Base-by-base conservation (phyloP, 1,139 yeast genomes). In the Pichia sp. region DNA sequence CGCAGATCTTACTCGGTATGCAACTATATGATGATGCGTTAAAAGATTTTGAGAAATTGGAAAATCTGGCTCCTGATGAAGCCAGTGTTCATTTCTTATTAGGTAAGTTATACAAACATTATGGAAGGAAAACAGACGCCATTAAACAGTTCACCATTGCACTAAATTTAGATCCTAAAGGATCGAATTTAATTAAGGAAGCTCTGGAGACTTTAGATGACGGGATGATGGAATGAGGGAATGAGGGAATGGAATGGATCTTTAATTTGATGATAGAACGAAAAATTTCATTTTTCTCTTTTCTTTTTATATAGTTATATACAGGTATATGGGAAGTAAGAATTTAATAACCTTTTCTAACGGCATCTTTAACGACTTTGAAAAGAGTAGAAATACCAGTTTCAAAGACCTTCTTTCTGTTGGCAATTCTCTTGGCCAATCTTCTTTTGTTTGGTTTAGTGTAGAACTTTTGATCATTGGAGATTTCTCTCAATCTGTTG, bases 101-200 rank as follows among this genome's bases (percentile, higher is more conserved):
- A 42, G 98, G 97, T 26, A 90, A 88, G 60, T 71, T 90, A 49
- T 87, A 88, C 69, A 85, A 84, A 58, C 75, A 83, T 36, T 77
- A 83, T 53, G 81, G 83, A 34, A 80, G 85, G 53, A 82, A 80
- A 57, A 79, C 77, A 54, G 79, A 75, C 52, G 97, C 98, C 1
- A 77, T 92, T 39, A 78, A 79, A 55, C 95, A 87, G 56, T 86
- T 85, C 55, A 92, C 97, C 0, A 78, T 84, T 42, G 97, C 98
- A 0, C 72, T 87, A 65, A 86, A 87, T 58, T 71, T 92, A 54
- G 97, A 92, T 64, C 97, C 97, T 6, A 90, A 88, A 61, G 97
- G 97, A 0, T 81, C 87, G 46, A 94, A 86, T 57, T 69, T 87
- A 50, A 86, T 92, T 28, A 75, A 86, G 53, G 95, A 86, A 51